phyloP scores from a whole-genome alignment of 148 eudicot genomes.

The Selenicereus undatus region DNA sequence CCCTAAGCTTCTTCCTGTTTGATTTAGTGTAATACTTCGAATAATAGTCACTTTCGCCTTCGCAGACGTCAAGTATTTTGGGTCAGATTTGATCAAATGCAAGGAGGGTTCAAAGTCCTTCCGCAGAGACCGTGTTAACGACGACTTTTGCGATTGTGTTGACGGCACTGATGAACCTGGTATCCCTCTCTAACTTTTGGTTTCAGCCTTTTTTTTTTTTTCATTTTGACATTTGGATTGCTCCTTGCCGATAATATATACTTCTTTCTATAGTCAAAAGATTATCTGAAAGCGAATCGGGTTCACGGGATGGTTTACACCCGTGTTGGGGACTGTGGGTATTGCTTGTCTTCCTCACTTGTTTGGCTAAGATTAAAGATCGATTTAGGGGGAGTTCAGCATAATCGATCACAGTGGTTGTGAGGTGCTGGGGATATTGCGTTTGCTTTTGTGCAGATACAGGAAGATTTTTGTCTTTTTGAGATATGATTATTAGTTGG shows the following conservation, averaged over 20 bases:
- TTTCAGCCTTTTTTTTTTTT: no score
- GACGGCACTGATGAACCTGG: constrained; percentile 96
- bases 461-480: no score
- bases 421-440: no score
- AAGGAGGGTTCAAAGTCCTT: constrained; percentile 64
- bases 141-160: constrained; percentile 74
- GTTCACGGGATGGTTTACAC: not conserved
- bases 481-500: not conserved
- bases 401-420: no score
- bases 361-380: not conserved
- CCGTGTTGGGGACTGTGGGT: not conserved
- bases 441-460: no score
- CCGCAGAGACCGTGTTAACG: constrained; percentile 59
- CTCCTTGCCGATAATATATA: no score
- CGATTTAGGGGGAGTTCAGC: not conserved
- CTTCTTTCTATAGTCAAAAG: not conserved
- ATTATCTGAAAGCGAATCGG: not conserved
- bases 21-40: not conserved
- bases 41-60: not conserved
- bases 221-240: no score
- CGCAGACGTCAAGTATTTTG: constrained; percentile 55
- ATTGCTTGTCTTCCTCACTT: not conserved
- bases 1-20: not conserved
- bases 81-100: constrained; percentile 55
- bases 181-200: constrained; percentile 1